phyloP scores from a whole-genome alignment of 176 grass and related monocot species.

The Typha latifolia region DNA sequence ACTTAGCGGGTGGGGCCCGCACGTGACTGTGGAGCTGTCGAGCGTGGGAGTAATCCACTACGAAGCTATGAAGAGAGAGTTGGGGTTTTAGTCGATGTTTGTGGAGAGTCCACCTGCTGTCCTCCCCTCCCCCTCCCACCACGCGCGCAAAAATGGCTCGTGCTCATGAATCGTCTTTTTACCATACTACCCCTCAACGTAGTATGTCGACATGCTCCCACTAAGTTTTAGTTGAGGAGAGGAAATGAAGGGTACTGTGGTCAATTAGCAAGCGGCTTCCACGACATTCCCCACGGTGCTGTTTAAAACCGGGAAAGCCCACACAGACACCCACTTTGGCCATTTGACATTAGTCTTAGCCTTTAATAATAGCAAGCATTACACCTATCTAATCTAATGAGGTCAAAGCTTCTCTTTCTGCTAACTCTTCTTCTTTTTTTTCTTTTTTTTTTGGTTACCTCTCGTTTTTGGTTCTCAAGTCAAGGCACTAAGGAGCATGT shows the following conservation, averaged over 20 bases:
- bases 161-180: neutral
- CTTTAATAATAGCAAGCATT: neutral
- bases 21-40: neutral
- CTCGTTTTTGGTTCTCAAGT: neutral
- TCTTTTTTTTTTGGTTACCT: neutral
- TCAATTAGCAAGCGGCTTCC: neutral
- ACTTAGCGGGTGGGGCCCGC: neutral
- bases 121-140: neutral
- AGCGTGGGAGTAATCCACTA: conserved; percentile 21
- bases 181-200: neutral
- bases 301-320: neutral
- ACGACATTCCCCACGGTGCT: neutral
- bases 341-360: neutral
- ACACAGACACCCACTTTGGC: neutral
- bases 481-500: neutral
- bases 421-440: neutral
- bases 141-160: neutral
- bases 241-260: neutral
- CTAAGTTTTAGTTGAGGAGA: neutral
- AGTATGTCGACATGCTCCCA: neutral
- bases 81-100: neutral
- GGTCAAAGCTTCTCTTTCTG: neutral
- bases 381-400: neutral
- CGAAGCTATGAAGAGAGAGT: neutral
- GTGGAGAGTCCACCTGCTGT: conserved; percentile 15